phyloP scores from a whole-genome alignment of 306 rosid species.

The Carpinus viminea region DNA sequence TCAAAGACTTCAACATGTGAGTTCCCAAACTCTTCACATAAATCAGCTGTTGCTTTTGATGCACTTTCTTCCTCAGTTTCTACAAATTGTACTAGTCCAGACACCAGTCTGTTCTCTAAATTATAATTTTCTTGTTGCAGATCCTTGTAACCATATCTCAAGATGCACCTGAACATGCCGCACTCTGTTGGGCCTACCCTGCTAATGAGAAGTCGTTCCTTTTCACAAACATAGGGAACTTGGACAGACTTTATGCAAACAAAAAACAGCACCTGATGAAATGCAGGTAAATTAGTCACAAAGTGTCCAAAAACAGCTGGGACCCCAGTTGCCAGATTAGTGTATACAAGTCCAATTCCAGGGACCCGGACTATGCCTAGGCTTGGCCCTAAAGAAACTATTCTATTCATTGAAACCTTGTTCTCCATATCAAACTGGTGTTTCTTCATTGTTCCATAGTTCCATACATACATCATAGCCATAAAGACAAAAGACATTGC shows the following conservation, averaged over 20 bases:
- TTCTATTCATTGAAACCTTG: conserved; percentile 55
- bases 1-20: conserved; percentile 24
- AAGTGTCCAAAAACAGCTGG: conserved; percentile 66
- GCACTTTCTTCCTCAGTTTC: conserved; percentile 49
- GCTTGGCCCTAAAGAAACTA: conserved; percentile 55
- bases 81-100: conserved; percentile 57
- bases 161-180: conserved; percentile 67
- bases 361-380: conserved; percentile 69
- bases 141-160: conserved; percentile 82
- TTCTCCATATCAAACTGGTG: conserved; percentile 67
- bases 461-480: conserved; percentile 61
- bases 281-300: conserved; percentile 70
- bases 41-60: conserved; percentile 25
- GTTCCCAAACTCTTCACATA: conserved; percentile 31
- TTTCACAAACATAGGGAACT: conserved; percentile 53
- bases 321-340: conserved; percentile 49
- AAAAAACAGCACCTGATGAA: conserved; percentile 66
- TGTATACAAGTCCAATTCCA: conserved; percentile 61
- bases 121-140: conserved; percentile 60
- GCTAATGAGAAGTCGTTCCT: conserved; percentile 51
- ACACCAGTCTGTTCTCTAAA: conserved; percentile 58
- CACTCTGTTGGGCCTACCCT: conserved; percentile 70
- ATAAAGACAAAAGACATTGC: conserved; percentile 43
- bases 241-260: conserved; percentile 60
- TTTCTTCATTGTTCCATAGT: conserved; percentile 71